Evolutionary conservation across 352 stramenopile genomes (phyloP).

Genomic region (Globisporangium megalacanthum): DNA sequence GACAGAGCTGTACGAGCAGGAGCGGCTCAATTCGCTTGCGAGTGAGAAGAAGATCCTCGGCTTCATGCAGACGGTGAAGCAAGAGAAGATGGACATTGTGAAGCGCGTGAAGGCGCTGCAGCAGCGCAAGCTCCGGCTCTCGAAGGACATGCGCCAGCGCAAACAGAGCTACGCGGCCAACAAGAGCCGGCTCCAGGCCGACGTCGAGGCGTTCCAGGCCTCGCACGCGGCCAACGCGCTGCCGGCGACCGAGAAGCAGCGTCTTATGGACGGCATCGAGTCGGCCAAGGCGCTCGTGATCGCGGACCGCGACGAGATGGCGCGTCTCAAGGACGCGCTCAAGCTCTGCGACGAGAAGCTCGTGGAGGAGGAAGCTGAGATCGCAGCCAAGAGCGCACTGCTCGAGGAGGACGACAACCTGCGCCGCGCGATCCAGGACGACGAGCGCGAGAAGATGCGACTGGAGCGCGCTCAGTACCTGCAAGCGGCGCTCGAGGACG

Average conservation of each 20-base stretch:
- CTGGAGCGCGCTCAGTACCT: constrained; percentile 59
- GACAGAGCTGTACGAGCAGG: constrained; percentile 78
- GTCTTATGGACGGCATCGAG: constrained; percentile 61
- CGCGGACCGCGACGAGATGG: constrained; percentile 51
- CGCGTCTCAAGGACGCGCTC: constrained; percentile 52
- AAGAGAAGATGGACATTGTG: constrained; percentile 90
- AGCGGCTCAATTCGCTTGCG: constrained; percentile 79
- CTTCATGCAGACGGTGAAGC: constrained; percentile 88
- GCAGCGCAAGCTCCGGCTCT: constrained; percentile 67
- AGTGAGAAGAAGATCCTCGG: constrained; percentile 79
- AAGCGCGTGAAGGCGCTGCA: constrained; percentile 86
- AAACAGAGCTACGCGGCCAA: constrained; percentile 75
- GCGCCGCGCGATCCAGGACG: constrained; percentile 67
- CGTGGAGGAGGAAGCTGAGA: constrained; percentile 68
- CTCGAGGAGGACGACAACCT: constrained; percentile 77
- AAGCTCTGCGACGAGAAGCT: constrained; percentile 55
- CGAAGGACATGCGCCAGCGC: constrained; percentile 59
- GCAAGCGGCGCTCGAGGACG: constrained; percentile 53
- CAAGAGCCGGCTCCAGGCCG: constrained; percentile 64
- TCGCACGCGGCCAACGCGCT: constrained; percentile 14
- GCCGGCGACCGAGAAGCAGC: constrained; percentile 41
- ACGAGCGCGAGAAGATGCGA: constrained; percentile 82
- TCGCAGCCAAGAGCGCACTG: constrained; percentile 65
- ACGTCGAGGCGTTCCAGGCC: constrained; percentile 78
- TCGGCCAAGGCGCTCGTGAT: constrained; percentile 51